Conservation (phyloP, 2,329 filamentous ascomycete species). For the Teratosphaeriaceae sp. region DNA sequence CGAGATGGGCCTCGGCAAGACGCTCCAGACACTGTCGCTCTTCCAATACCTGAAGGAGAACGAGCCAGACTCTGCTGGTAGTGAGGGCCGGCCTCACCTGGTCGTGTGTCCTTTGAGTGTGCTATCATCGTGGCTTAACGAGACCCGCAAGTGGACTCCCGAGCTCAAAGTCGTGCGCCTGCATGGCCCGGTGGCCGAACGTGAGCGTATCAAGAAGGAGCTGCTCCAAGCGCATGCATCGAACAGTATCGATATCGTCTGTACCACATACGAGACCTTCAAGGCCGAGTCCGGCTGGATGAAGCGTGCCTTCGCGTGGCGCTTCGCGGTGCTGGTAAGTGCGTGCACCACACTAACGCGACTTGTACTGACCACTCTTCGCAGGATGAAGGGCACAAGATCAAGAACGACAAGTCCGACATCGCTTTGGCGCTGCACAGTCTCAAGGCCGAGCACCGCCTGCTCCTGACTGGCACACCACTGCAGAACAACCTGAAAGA, state of each 20-base stretch:
- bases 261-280: constrained; percentile 48
- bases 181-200: constrained; percentile 40
- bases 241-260: constrained; percentile 35
- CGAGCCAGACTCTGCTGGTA: constrained; percentile 29
- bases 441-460: constrained; percentile 42
- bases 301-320: constrained; percentile 45
- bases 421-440: constrained; percentile 38
- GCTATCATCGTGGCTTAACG: constrained; percentile 43
- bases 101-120: constrained; percentile 48
- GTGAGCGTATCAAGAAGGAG: constrained; percentile 38
- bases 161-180: constrained; percentile 42
- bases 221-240: constrained; percentile 8
- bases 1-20: constrained; percentile 48
- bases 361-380: too few species aligned
- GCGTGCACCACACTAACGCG: too few species aligned
- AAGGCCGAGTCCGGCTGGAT: constrained; percentile 43
- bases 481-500: constrained; percentile 54
- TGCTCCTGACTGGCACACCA: constrained; percentile 50
- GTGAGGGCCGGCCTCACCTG: constrained; percentile 35
- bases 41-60: constrained; percentile 43
- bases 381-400: constrained; percentile 50
- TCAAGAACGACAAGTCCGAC: constrained; percentile 43
- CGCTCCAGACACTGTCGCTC: constrained; percentile 43
- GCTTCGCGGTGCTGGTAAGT: constrained; percentile 46
- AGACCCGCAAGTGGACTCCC: constrained; percentile 43